Evolutionary conservation across 352 stramenopile genomes (phyloP).

Genomic region (Ophiocytium majus): DNA sequence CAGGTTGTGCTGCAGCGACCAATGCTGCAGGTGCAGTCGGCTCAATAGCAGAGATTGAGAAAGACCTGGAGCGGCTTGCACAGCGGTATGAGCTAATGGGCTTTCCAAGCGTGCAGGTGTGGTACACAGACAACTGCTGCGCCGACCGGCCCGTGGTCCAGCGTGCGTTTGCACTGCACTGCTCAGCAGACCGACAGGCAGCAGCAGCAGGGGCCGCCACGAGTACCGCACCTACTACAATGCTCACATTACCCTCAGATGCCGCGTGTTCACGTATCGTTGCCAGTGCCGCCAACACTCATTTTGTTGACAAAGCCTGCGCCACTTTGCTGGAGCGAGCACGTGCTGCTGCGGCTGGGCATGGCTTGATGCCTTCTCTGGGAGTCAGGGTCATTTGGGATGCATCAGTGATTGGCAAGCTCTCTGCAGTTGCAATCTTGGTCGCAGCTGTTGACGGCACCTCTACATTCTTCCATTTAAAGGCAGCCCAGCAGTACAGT

Average conservation of each 20-base stretch:
- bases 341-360: background rate
- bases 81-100: background rate
- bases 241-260: background rate
- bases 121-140: background rate
- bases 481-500: background rate
- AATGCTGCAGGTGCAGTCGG: background rate
- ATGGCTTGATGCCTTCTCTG: background rate
- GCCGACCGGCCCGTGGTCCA: background rate
- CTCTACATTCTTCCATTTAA: background rate
- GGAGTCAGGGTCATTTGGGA: background rate
- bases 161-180: background rate
- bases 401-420: background rate
- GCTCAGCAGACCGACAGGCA: no score
- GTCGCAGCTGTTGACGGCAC: background rate
- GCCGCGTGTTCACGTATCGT: background rate
- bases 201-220: no score
- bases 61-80: background rate
- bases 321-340: background rate
- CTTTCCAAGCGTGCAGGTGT: background rate
- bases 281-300: background rate
- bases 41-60: background rate
- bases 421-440: background rate
- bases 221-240: background rate
- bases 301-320: background rate
- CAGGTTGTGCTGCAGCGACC: background rate